phyloP scores from a whole-genome alignment of 2,329 filamentous ascomycete species.

The Exophiala lecanii-corni region DNA sequence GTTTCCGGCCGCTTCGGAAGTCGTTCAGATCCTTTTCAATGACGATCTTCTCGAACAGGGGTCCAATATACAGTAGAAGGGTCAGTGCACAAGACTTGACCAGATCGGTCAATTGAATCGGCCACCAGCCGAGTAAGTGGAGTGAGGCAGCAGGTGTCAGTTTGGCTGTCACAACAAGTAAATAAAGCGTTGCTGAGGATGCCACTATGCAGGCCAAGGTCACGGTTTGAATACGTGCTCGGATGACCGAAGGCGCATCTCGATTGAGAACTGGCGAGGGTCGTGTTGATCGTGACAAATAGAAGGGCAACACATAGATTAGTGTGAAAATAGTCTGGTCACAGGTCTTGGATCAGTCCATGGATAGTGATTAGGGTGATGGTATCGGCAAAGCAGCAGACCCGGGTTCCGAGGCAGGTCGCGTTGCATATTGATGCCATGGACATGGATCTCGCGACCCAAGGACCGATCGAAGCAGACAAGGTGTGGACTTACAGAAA shows the following conservation, averaged over 20 bases:
- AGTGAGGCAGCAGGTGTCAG: conserved; percentile 53
- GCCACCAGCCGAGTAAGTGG: conserved; percentile 76
- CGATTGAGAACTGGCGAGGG: conserved; percentile 74
- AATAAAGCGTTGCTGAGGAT: conserved; percentile 60
- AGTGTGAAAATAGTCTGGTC: conserved; percentile 69
- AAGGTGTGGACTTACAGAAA: conserved; percentile 34
- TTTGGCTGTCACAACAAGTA: conserved; percentile 56
- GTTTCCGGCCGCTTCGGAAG: conserved; percentile 55
- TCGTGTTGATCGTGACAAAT: conserved; percentile 72
- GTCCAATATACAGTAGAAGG: conserved; percentile 73
- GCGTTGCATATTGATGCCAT: neutral
- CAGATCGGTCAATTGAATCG: conserved; percentile 62
- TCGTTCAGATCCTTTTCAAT: conserved; percentile 55
- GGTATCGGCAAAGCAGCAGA: too few relatives aligned
- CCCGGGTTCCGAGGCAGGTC: neutral
- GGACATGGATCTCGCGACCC: too few relatives aligned
- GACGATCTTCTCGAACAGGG: conserved; percentile 73
- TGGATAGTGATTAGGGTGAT: conserved; percentile 2
- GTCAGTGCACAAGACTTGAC: conserved; percentile 65
- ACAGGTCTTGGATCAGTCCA: neutral
- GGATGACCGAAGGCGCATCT: conserved; percentile 86
- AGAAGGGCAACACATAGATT: conserved; percentile 86
- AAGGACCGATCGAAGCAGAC: neutral
- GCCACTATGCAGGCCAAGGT: conserved; percentile 68
- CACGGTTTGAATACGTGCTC: conserved; percentile 76